phyloP scores from a whole-genome alignment of 495 filamentous ascomycete genomes.

The Pyrenopolyporus hunteri region DNA sequence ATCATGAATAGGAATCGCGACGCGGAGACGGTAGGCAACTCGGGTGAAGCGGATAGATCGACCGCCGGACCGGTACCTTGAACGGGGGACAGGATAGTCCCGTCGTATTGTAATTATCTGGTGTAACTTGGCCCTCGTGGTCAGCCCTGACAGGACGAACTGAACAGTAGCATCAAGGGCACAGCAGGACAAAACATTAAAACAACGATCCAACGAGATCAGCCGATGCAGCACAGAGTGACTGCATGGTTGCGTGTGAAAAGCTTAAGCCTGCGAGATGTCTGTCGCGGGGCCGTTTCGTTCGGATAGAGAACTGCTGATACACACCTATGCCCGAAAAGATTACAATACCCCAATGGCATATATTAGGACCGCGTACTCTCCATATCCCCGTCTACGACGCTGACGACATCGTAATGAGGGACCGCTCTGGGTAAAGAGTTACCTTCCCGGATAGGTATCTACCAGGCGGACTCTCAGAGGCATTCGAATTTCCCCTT shows the following conservation, averaged over 20 bases:
- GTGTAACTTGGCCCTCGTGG: slow-evolving; percentile 25
- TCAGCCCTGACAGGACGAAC: slow-evolving; percentile 23
- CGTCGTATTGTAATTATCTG: slow-evolving; percentile 19
- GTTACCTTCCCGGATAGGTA: too few species aligned
- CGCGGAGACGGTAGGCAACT: background rate
- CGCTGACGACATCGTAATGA: background rate
- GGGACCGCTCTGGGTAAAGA: too few species aligned
- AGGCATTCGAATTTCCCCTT: background rate
- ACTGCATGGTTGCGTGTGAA: slow-evolving; percentile 1
- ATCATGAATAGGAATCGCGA: background rate
- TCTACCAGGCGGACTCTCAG: background rate
- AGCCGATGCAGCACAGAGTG: slow-evolving; percentile 1
- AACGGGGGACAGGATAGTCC: slow-evolving; percentile 8
- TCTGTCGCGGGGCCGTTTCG: background rate
- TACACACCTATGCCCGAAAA: background rate
- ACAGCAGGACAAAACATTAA: slow-evolving; percentile 16
- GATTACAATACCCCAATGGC: background rate
- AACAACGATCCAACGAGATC: slow-evolving; percentile 3
- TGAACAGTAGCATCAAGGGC: slow-evolving; percentile 21
- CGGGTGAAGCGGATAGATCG: slow-evolving; percentile 4
- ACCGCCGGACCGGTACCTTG: slow-evolving; percentile 10
- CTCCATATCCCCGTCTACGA: background rate
- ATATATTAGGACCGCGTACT: background rate
- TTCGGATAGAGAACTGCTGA: slow-evolving; percentile 6
- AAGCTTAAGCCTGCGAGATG: slow-evolving; percentile 1